A percentile compares a stretch with the other conserved stretches of the same genome.
Conservation (phyloP, 257 asterid genomes). For the Capsicum pubescens region DNA sequence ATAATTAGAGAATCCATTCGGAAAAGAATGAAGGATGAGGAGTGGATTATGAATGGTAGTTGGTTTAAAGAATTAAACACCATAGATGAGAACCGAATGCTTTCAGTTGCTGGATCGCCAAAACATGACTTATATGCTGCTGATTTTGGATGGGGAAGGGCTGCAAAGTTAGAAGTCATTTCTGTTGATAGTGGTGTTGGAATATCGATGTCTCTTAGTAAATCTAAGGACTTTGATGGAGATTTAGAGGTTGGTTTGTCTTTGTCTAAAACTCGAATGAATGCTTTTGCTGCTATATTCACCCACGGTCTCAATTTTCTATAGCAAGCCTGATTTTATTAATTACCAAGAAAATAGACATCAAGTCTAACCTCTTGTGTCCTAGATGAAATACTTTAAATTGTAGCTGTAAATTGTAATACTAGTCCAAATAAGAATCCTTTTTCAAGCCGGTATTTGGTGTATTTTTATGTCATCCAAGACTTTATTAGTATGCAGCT, state of each 20-base stretch:
- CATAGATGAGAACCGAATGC: too few species aligned
- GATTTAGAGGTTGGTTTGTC: slow-evolving; percentile 38
- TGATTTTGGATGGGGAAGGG: slow-evolving; percentile 46
- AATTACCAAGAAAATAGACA: too few species aligned
- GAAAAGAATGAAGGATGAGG: slow-evolving; percentile 22
- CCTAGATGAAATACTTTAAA: too few species aligned
- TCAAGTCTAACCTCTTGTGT: too few species aligned
- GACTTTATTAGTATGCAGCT: too few species aligned
- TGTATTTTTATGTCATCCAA: too few species aligned
- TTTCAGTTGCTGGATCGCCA: slow-evolving; percentile 38
- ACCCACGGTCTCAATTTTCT: neutral
- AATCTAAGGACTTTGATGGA: slow-evolving; percentile 26
- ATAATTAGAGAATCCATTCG: slow-evolving; percentile 29
- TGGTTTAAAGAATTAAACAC: neutral
- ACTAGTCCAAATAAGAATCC: too few species aligned
- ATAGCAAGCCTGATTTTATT: neutral
- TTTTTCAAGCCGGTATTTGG: too few species aligned
- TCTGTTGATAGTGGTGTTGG: neutral
- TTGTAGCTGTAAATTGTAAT: too few species aligned
- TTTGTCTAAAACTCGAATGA: slow-evolving; percentile 33
- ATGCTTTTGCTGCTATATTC: slow-evolving; percentile 33
- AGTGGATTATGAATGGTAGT: slow-evolving; percentile 27
- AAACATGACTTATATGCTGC: slow-evolving; percentile 33
- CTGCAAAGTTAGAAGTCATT: slow-evolving; percentile 27
- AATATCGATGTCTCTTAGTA: slow-evolving; percentile 23